A percentile compares a stretch with the other conserved stretches of the same genome.
These are phyloP conservation scores for Bonia amplexicaulis DNA, from an alignment of 176 grass and related monocot species.

Conservation along the genomic window DNA sequence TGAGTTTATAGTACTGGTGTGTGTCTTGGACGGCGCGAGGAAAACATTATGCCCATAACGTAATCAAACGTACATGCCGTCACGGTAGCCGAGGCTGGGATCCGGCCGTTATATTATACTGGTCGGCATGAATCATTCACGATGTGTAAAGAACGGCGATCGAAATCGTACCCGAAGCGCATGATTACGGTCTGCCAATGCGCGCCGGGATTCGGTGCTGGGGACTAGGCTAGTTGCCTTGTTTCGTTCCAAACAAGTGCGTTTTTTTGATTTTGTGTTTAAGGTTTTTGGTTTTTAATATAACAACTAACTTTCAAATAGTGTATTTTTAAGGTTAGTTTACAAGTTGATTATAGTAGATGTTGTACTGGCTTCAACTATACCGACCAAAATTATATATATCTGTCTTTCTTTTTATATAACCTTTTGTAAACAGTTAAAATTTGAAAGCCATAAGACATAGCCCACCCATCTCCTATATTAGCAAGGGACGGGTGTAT, in stretches of 20 bases:
- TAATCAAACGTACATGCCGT: constrained; percentile 2
- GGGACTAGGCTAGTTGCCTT: neutral
- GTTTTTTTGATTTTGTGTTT: too few species aligned
- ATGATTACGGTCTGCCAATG: constrained; percentile 36
- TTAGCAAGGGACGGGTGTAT: neutral
- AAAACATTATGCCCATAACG: constrained; percentile 33
- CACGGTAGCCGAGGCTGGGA: constrained; percentile 24
- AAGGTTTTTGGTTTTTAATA: too few species aligned
- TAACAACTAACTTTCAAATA: too few species aligned
- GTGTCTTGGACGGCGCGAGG: constrained; percentile 34
- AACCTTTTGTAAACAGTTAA: too few species aligned
- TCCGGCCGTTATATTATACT: constrained; percentile 13
- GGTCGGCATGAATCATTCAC: constrained; percentile 17
- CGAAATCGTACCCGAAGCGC: constrained; percentile 21
- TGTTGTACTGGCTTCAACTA: too few species aligned
- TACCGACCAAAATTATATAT: too few species aligned
- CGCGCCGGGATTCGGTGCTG: constrained; percentile 29
- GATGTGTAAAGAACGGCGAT: constrained; percentile 27
- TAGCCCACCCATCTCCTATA: neutral
- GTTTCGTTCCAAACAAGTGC: neutral
- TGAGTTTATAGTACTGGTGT: neutral
- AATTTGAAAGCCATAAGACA: too few species aligned
- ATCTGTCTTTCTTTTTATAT: too few species aligned
- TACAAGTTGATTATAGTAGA: too few species aligned
- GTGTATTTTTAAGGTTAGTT: too few species aligned